Evolutionary conservation across 352 stramenopile species (phyloP), one percentile per base, ranked within the genome.

Genomic region (Albugo candida): DNA sequence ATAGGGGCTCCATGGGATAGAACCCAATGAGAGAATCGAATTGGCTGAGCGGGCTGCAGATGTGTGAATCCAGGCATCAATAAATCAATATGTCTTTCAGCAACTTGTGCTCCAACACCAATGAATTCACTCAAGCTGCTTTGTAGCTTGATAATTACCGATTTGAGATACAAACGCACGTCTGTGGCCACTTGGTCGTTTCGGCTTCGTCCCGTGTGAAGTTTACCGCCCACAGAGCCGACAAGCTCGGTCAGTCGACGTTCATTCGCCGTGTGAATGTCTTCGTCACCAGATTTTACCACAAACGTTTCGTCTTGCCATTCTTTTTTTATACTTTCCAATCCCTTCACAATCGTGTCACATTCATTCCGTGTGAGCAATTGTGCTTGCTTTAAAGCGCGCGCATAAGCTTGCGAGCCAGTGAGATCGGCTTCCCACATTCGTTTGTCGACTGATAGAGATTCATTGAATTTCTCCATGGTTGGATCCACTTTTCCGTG

Each of bases 401-500:
- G 91, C 17, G 94, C 93, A 61, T 99, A 99, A 11, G 93, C 92
- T 58, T 97, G 83, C 51, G 74, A 96, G 49, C 95, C 95, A 48
- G 83, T 66, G 56, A 99, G 72, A 63, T 99, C 95, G 52, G 96
- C 88, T 14, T 61, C 61, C 91, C 91, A 97, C 88, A 98, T 97
- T 67, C 89, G 81, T 67, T 97, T 85, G 74, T 99, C 95, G 49
- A 98, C 96, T 12, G 60, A 70, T 36, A 99, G 80, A 54, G 82
- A 97, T 63, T 97, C 94, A 71, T 99, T 99, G 64, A 99, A 99
- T 70, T 99, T 98, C 68, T 95, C 84, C 85, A 97, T 96, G 37
- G 95, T 65, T 5, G 87, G 87, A 59, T 98, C 92, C 65, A 97
- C 91, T 56, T 96, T 91, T 55, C 84, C 86, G 53, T 86, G 88